Base-by-base conservation (phyloP, 768 basidiomycete species). In the Pleurotus tuber-regium region DNA sequence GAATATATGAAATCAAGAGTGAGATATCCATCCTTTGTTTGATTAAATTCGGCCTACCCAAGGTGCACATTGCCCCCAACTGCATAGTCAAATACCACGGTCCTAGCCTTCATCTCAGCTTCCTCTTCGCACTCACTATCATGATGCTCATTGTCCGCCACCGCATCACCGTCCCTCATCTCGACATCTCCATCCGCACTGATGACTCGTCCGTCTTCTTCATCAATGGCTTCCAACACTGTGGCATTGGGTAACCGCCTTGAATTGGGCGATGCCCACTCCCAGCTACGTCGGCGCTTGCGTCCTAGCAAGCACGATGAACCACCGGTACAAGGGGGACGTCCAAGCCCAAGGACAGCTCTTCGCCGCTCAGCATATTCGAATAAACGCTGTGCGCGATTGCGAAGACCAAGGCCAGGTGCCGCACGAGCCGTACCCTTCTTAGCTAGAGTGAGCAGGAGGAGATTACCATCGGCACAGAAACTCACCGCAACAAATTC, bases 361-460 rank as follows among this genome's bases (percentile, higher is more conserved):
- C 69, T 67, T 1, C 87, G 74, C 12, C 86, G 79, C 50, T 82
- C 78, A 0, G 77, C 73, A 54, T 88, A 89, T 63, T 90, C 88
- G 4, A 72, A 65, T 14, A 90, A 67, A 1, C 88, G 76, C 62
- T 89, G 87, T 4, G 77, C 61, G 29, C 87, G 83, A 52, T 84
- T 89, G 6, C 80, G 78, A 2, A 74, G 63, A 31, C 82, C 78
- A 7, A 82, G 68, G n/a, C 79, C 79, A n/a, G 71, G 68, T 1
- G 72, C 72, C 35, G 75, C 63, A 54, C 63, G 77, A 24, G 78
- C 78, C 11, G 78, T 76, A 29, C 73, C 75, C 52, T 72, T 73
- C 86, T 86, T 54, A 14, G 39, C 10, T 26, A 29, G 28, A 19
- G 18, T 30, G 35, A 19, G 28, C 41, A 42, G 12, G 21, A n/a